A percentile compares a stretch with the other conserved stretches of the same genome.
phyloP scores from a whole-genome alignment of 2,329 filamentous ascomycete species.

The Biscogniauxia sp. region DNA sequence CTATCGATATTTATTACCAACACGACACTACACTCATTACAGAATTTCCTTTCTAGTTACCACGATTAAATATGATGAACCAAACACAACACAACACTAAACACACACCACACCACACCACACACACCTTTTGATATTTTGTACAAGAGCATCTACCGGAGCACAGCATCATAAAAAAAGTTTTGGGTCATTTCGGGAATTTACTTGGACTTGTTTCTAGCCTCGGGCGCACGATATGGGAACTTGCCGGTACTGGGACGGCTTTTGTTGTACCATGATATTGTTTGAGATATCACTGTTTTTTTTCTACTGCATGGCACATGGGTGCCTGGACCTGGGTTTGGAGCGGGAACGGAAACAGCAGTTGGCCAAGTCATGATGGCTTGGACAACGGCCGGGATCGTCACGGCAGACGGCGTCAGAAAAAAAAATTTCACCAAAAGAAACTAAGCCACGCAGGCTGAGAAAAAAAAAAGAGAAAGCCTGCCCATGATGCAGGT shows the following conservation, averaged over 20 bases:
- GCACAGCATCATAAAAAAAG: constrained; percentile 49
- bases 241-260: constrained; percentile 22
- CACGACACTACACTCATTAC: constrained; percentile 27
- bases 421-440: constrained; percentile 4
- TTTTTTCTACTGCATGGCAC: constrained; percentile 29
- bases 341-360: constrained; percentile 18
- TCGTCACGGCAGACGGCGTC: constrained; percentile 13
- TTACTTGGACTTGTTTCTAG: constrained; percentile 28
- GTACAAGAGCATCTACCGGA: constrained; percentile 51
- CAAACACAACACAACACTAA: constrained; percentile 5
- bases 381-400: constrained; percentile 12
- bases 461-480: constrained; percentile 1
- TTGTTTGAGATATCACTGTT: constrained; percentile 32
- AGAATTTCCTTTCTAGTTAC: constrained; percentile 25
- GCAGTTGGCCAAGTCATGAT: constrained; percentile 15
- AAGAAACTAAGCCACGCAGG: constrained; percentile 1
- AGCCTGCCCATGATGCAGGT: constrained; percentile 14
- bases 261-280: constrained; percentile 29
- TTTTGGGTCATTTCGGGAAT: constrained; percentile 33
- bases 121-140: constrained; percentile 34
- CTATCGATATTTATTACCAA: constrained; percentile 16
- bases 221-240: constrained; percentile 30
- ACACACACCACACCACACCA: constrained; percentile 37
- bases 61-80: constrained; percentile 26
- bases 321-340: constrained; percentile 25